Evolutionary conservation across 371 early-diverging fungal genomes (phyloP), one percentile per base, ranked within the genome.

Genomic region (Haplosporangium sp.): DNA sequence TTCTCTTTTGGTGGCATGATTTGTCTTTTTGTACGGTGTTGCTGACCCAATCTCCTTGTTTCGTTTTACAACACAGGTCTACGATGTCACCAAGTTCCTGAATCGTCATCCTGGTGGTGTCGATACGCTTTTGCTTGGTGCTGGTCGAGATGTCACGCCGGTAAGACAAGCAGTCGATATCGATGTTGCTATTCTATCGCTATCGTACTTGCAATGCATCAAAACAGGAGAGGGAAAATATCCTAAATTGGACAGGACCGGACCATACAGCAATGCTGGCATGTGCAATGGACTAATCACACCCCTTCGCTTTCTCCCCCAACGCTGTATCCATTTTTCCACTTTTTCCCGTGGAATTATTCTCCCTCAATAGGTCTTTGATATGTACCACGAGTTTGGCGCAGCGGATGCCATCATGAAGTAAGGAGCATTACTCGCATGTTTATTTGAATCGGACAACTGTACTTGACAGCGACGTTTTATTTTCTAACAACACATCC

Each of bases 21-120:
- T 29, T 29, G 29, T 29, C 29, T 29, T 41, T 21, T 21, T 20
- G 16, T 47, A 43, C 18, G 12, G 40, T 6, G 10, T 42, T 5
- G 38, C 38, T 53, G 12, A 45, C 42, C 1, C 18, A 38, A 7
- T 40, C 40, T 11, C 8, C 29, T 18, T 48, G 13, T 62, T 40
- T n/a, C 54, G 2, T 3, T 51, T 13, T 0, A 9, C 13, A 50
- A 8, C 16, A 36, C 66, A 87, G 64, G 92, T 95, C 11, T 95
- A 93, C 71, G 95, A 95, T 74, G 84, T 95, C 18, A 91, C 94
- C n/a, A 83, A 88, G 63, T 97, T 95, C 76, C 66, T 94, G 69
- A 85, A 84, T 45, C 87, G 90, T 43, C 96, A 96, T 73, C 96
- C 93, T 8, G 93, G 92, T 51, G 90, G 90, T n/a, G 82, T 84